Evolutionary conservation across 177 flowering plant species (phyloP).

Genomic region (Vitis hybrid): DNA sequence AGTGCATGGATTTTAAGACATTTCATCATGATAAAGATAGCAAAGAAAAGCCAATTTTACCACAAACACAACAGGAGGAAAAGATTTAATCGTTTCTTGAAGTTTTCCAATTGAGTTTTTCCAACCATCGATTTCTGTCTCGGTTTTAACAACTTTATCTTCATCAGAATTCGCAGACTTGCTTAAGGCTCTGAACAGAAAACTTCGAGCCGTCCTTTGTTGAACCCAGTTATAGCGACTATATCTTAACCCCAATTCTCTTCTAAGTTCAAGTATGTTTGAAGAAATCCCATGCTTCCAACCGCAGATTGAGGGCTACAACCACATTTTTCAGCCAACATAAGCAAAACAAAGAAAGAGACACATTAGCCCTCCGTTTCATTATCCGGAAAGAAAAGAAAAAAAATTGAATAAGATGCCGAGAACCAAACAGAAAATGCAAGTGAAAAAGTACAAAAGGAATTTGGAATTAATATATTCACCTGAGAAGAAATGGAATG

Average conservation of each 20-base stretch:
- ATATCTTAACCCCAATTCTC: slow-evolving; percentile 14
- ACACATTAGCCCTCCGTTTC: not conserved
- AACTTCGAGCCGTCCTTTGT: not conserved
- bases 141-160: slow-evolving; percentile 9
- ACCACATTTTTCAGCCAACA: not conserved
- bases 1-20: not conserved
- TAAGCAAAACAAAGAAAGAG: slow-evolving; percentile 1
- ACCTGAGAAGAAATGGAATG: slow-evolving; percentile 24
- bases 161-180: slow-evolving; percentile 10
- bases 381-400: not conserved
- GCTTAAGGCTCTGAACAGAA: slow-evolving; percentile 22
- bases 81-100: slow-evolving; percentile 23
- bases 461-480: not conserved
- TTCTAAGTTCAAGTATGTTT: slow-evolving; percentile 22
- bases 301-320: slow-evolving; percentile 15
- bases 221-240: slow-evolving; percentile 15
- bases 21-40: slow-evolving; percentile 2
- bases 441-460: not conserved
- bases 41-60: slow-evolving; percentile 16
- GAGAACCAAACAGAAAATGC: not conserved
- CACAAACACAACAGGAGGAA: slow-evolving; percentile 43
- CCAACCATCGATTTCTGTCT: slow-evolving; percentile 3
- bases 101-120: slow-evolving; percentile 28
- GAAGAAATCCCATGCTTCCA: slow-evolving; percentile 21
- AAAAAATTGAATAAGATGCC: not conserved